A percentile compares a stretch with the other conserved stretches of the same genome.
Evolutionary conservation across 2,329 filamentous ascomycete species (phyloP).

Genomic region (Keithomyces neogunnii): DNA sequence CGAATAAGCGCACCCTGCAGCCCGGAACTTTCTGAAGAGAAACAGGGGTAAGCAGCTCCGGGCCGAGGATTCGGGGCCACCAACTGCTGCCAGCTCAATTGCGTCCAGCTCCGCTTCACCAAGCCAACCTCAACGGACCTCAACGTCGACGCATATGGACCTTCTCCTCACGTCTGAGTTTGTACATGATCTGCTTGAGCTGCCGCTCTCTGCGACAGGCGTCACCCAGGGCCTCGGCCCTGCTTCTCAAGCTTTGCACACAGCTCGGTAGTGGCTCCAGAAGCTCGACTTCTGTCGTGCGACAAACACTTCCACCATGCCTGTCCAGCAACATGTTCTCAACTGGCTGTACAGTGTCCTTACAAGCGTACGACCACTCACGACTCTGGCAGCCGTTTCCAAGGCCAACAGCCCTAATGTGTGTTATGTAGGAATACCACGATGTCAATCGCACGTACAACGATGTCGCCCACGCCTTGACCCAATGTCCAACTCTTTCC

Average conservation of each 20-base stretch:
- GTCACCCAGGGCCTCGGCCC: too few species aligned
- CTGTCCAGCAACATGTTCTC: conserved; percentile 80
- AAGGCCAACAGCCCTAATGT: conserved; percentile 7
- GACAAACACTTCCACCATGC: conserved; percentile 35
- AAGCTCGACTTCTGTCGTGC: background rate
- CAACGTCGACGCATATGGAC: too few species aligned
- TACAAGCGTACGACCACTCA: conserved; percentile 50
- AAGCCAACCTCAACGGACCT: too few species aligned
- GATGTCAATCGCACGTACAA: conserved; percentile 90
- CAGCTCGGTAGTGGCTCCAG: background rate
- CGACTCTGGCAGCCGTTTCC: background rate
- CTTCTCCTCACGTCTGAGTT: too few species aligned
- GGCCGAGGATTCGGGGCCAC: too few species aligned
- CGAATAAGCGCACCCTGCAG: too few species aligned
- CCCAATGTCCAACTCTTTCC: conserved; percentile 69
- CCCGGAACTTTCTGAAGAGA: too few species aligned
- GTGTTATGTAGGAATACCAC: conserved; percentile 65
- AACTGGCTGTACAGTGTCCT: conserved; percentile 94
- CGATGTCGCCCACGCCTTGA: conserved; percentile 76
- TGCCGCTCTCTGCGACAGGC: background rate
- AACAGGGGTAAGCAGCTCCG: too few species aligned
- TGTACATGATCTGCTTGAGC: too few species aligned
- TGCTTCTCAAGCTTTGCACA: too few species aligned
- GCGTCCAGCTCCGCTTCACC: too few species aligned
- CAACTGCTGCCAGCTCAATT: too few species aligned